phyloP scores from a whole-genome alignment of 108 stramenopile species.

The Nitzschia sp. region DNA sequence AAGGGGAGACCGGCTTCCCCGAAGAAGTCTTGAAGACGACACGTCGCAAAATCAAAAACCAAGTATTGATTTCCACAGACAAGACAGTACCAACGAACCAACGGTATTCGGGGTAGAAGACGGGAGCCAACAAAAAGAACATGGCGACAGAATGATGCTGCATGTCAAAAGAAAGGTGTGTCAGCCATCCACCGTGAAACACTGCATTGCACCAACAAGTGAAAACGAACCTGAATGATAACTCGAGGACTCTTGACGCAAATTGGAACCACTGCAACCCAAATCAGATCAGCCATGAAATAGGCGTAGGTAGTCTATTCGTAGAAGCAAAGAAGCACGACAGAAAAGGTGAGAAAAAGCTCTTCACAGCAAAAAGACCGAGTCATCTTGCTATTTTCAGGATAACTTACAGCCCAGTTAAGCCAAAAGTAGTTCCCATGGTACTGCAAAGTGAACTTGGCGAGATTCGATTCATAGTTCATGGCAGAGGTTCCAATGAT shows the following conservation, averaged over 20 bases:
- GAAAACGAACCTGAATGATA: constrained; percentile 46
- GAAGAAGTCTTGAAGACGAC: constrained; percentile 82
- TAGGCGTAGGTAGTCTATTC: constrained; percentile 53
- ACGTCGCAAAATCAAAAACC: constrained; percentile 85
- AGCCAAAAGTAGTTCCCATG: constrained; percentile 38
- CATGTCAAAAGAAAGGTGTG: constrained; percentile 22
- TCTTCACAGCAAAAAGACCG: not conserved
- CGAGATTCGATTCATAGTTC: constrained; percentile 24
- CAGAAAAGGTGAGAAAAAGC: too few species aligned
- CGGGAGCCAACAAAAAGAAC: constrained; percentile 68
- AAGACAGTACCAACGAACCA: constrained; percentile 84
- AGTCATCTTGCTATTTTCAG: not conserved
- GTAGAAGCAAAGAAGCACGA: constrained; percentile 3
- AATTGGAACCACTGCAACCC: constrained; percentile 59
- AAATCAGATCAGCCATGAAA: constrained; percentile 72
- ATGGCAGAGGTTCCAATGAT: constrained; percentile 25
- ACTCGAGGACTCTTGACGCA: constrained; percentile 65
- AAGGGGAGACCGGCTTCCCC: constrained; percentile 60
- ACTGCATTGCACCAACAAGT: constrained; percentile 28
- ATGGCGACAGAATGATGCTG: constrained; percentile 83
- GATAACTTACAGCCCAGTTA: constrained; percentile 38
- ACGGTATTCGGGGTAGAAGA: constrained; percentile 42
- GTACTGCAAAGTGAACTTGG: not conserved
- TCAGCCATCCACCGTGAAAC: constrained; percentile 38
- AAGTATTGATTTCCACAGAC: constrained; percentile 84